These are phyloP conservation scores for Aspergillus conjunctus DNA, from an alignment of 495 filamentous ascomycete species.

Conservation along the genomic window DNA sequence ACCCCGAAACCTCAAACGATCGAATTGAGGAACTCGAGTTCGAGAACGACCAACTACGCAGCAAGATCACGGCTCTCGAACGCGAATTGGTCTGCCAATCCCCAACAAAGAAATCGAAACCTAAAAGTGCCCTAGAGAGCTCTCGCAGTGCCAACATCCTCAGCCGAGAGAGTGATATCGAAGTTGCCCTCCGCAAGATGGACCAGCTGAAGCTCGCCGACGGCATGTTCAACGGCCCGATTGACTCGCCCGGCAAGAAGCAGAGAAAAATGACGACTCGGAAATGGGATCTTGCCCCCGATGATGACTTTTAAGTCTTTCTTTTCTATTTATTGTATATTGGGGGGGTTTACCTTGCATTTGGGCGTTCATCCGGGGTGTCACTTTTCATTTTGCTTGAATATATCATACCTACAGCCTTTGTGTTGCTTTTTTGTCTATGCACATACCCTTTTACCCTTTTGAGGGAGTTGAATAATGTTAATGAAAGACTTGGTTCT, in stretches of 20 bases:
- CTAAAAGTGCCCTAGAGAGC: constrained; percentile 31
- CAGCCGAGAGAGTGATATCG: constrained; percentile 47
- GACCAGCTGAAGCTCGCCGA: constrained; percentile 48
- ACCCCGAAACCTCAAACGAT: constrained; percentile 39
- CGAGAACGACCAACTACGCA: constrained; percentile 52
- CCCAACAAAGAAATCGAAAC: constrained; percentile 46
- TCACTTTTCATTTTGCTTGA: neutral
- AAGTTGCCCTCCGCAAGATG: constrained; percentile 46
- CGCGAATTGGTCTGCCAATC: constrained; percentile 50
- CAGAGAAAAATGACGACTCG: constrained; percentile 55
- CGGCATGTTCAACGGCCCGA: constrained; percentile 37
- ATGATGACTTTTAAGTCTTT: constrained; percentile 47
- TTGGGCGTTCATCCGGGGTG: neutral
- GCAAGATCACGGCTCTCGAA: constrained; percentile 48
- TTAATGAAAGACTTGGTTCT: no score
- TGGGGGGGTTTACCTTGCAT: neutral
- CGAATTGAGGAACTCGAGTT: constrained; percentile 46
- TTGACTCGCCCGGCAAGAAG: constrained; percentile 45
- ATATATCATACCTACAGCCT: no score
- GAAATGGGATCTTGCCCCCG: constrained; percentile 59
- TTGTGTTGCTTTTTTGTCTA: no score
- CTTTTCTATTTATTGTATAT: neutral
- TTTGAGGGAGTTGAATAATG: no score
- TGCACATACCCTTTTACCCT: no score
- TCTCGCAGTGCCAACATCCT: constrained; percentile 33